Evolutionary conservation across 2,329 filamentous ascomycete genomes (phyloP), one percentile per base, ranked within the genome.

Genomic region (Sclerotinia borealis): DNA sequence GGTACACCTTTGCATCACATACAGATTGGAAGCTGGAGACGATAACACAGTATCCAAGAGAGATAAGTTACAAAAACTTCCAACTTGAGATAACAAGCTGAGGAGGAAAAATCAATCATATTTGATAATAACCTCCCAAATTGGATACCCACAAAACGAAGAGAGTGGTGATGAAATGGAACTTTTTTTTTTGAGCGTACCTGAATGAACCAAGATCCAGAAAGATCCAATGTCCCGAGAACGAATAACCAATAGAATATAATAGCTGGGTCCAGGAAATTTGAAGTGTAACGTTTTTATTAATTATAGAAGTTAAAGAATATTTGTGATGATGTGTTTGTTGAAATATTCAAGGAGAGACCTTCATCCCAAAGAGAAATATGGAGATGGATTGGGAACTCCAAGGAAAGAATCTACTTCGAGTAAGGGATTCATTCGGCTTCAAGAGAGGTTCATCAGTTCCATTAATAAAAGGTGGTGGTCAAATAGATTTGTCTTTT

Each of bases 131-230:
- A 37, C 27, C 19, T 22, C 52, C 25, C 36, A 56, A 55, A 56
- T 43, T 56, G 37, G 13, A 31, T 56, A 43, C 37, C 27, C 52
- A 56, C 52, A 31, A 56, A 43, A 43, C 15, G 52, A 13, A 27
- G 43, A 43, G 25, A 25, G 11, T 56, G 52, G 37, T 56, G 52
- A 31, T 43, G 52, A 56, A 22, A 43, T 43, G 52, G 37, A 56
- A 56, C 27, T n/a, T 1, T 36, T 52, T 55, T 41, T 43, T 43
- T 29, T 39, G 22, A 52, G 52, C 52, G 52, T 56, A 55, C 52
- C 52, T 56, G 52, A 52, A 56, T 52, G 50, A 11, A 52, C 27
- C 37, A 43, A 43, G 52, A 56, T 56, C 52, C 37, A 31, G 29
- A 56, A 11, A 22, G 50, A 52, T 56, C 52, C 25, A 56, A 43